Evolutionary conservation across 192 early-diverging fungal genomes (phyloP), one percentile per base, ranked within the genome.

Genomic region (Entophlyctis helioformis): DNA sequence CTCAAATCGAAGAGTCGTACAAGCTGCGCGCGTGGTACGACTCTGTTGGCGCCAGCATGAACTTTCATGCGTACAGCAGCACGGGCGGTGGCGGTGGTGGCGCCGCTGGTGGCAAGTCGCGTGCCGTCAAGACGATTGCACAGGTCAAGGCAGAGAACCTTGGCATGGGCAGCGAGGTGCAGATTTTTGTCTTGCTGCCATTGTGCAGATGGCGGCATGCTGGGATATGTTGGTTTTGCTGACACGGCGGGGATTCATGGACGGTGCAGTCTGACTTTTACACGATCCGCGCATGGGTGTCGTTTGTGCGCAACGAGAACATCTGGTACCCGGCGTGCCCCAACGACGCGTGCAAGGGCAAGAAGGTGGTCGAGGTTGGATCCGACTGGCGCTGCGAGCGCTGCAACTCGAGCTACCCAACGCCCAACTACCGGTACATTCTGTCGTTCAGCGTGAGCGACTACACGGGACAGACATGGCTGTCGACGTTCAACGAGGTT

Each of bases 311-410:
- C 41, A 57, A 62, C 28, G 77, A 82, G 19, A 78, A 71, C 54
- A 60, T 80, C 40, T 70, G 62, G 29, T 98, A 98, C 49, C 84
- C 96, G 13, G 86, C 83, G 4, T 98, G 96, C 57, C 84, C 82
- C 9, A 64, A 58, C 1, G 60, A 65, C 0, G 67, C 60, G 23
- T 98, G 95, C 66, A 85, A 75, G 59, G n/a, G n/a, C n/a, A 97
- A 96, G 60, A 98, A 96, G 74, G 78, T 93, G 26, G 68, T 54
- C 2, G 76, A 88, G 36, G 75, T 44, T 6, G 56, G 50, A 8
- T 62, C 59, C 36, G 63, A 66, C 23, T 98, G 91, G 91, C 54
- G 87, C 36, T 98, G 96, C 55, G 96, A 95, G 47, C 91, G 89
- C 54, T 95, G 91, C 57, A 60, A 84, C 46, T 69, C 69, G 41